Evolutionary conservation across 1,284 basidiomycete genomes (phyloP), one percentile per base, ranked within the genome.

Genomic region (Agaricales sp.): DNA sequence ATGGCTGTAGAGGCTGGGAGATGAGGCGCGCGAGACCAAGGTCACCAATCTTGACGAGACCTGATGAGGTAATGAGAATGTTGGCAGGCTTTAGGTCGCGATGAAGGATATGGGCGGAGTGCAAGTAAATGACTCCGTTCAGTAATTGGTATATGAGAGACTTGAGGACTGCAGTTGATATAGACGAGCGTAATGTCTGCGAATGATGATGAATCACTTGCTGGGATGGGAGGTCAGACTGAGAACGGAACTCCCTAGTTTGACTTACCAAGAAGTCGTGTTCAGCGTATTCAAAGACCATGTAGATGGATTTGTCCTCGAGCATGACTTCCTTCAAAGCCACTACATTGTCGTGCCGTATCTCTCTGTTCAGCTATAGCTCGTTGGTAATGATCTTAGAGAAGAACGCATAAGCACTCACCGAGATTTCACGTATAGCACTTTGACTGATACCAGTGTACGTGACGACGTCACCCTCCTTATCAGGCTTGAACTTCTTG

Each of bases 401-500:
- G n/a, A 12, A 38, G 4, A 35, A 11, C 38, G 1, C 6, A 39
- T 37, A 22, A 20, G 45, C 37, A 71, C 88, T 58, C 56, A 94
- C 91, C 53, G 92, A 91, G 57, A 98, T 99, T 66, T 99, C 95
- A 53, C 92, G 75, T 60, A 94, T 90, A 14, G 94, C 96, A 65
- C 90, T 94, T 69, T 98, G 96, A 61, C 91, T 95, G 60, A 99
- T 95, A 3, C 96, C 96, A 4, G 93, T 96, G 63, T 97, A 99
- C 1, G 89, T 91, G 47, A 87, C 69, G 1, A 91, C 82, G 61
- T 96, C 93, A 25, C 92, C 92, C 67, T 96, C 93, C 64, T 98
- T 98, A 72, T 99, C 96, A 0, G 95, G 94, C 64, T 99, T 99
- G 74, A 99, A 99, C 67, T 99, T 99, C 71, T 99, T 99, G 70